A percentile compares a stretch with the other conserved stretches of the same genome.
Evolutionary conservation across 2,329 filamentous ascomycete genomes (phyloP).

Genomic region (Sporothrix pseudoabietina): DNA sequence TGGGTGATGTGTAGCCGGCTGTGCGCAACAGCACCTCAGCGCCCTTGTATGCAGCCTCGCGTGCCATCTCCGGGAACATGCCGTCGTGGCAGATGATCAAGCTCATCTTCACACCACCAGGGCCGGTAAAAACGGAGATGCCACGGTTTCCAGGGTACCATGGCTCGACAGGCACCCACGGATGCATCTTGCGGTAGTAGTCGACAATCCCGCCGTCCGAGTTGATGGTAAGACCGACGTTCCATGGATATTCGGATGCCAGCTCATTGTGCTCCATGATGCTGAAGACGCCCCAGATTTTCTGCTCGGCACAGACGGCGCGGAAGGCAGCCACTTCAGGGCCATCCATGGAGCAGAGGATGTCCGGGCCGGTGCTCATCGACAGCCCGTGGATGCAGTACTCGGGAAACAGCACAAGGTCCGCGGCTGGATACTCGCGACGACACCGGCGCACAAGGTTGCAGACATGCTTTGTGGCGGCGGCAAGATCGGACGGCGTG

Average conservation of each 20-base stretch:
- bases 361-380: constrained; percentile 22
- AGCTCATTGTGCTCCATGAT: constrained; percentile 26
- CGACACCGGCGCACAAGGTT: constrained; percentile 23
- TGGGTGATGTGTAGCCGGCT: constrained; percentile 27
- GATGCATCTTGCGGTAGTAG: constrained; percentile 30
- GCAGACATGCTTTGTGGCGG: constrained; percentile 25
- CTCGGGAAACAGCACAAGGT: constrained; percentile 29
- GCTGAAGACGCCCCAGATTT: constrained; percentile 29
- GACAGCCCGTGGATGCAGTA: constrained; percentile 29
- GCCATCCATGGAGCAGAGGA: constrained; percentile 26
- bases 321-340: constrained; percentile 28
- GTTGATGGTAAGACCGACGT: constrained; percentile 26
- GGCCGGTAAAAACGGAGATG: constrained; percentile 22
- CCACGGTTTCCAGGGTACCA: constrained; percentile 29
- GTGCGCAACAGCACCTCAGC: constrained; percentile 28
- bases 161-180: constrained; percentile 28
- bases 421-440: constrained; percentile 25
- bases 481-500: constrained; percentile 2
- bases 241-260: constrained; percentile 1
- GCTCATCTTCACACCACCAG: constrained; percentile 25
- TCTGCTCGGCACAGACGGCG: constrained; percentile 22
- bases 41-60: constrained; percentile 27
- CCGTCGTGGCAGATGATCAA: constrained; percentile 31
- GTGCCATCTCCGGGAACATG: constrained; percentile 30
- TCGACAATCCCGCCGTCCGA: constrained; percentile 16